Base-by-base conservation (phyloP, 169 alveolate genomes). In the Babesia caballi region DNA sequence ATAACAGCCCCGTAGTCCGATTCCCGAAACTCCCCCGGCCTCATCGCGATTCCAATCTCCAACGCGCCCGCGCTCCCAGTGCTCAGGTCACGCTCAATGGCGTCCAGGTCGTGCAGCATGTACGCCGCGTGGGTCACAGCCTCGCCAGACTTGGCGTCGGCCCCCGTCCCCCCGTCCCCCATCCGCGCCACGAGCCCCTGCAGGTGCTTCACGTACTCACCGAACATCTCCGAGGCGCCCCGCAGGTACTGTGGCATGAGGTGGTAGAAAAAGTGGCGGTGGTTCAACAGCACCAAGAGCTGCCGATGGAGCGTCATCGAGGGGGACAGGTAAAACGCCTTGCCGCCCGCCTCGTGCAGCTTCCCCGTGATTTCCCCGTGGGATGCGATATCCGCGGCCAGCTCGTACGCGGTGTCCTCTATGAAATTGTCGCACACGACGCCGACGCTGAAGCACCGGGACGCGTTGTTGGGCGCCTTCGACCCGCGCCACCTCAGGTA, bases 401-500 rank as follows among this genome's bases (percentile, higher is more conserved):
- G 65, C 35, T 17, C 44, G 0, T 56, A 15, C 14, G 42, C 14
- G 6, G 46, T 51, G 11, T 53, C 40, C 47, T 78, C 86, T 3
- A 78, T 50, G 59, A 30, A 66, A 19, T 56, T 78, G 19, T 78
- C 68, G 23, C 82, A 67, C 4, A 78, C 66, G 6, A 68, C 82
- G 19, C 82, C 75, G 25, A 60, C 28, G 58, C 86, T 52, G 53
- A 78, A 78, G 21, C 82, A 32, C 38, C 59, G 40, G 7, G 76
- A 51, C 12, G 42, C 38, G 50, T 19, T 57, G 51, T 40, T 63
- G 46, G 82, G 76, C 27, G 28, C 25, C 6, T 14, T 19, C n/a
- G 77, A 21, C 4, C 82, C 86, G 9, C 86, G 15, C 86, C 86
- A 78, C 46, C 57, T 78, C 61, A 78, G 41, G 32, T 63, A 52